Percentiles rank a stretch among this genome's conserved stretches.
Conservation (phyloP, 306 rosid species). For the Hylodesmum podocarpum region DNA sequence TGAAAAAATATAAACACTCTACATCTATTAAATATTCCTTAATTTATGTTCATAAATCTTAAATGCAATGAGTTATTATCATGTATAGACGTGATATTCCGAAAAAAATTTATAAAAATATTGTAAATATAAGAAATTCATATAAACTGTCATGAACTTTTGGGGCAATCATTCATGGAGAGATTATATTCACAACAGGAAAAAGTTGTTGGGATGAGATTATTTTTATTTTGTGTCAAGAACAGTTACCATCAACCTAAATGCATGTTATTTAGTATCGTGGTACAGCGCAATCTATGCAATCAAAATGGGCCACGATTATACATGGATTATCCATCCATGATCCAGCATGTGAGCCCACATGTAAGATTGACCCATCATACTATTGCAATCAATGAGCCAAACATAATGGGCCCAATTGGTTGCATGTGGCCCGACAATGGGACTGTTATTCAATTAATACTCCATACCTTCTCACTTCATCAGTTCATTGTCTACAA, state of each 20-base stretch:
- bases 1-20: too few relatives aligned
- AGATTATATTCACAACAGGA: neutral
- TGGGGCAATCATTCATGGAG: neutral
- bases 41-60: too few relatives aligned
- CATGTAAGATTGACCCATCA: slow-evolving; percentile 34
- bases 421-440: slow-evolving; percentile 11
- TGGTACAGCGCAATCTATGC: slow-evolving; percentile 40
- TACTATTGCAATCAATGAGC: slow-evolving; percentile 26
- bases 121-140: neutral
- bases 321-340: slow-evolving; percentile 22
- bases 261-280: neutral
- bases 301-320: slow-evolving; percentile 35
- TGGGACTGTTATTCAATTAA: slow-evolving; percentile 26
- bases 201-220: too few relatives aligned
- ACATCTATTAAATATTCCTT: too few relatives aligned
- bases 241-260: neutral
- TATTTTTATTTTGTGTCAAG: too few relatives aligned
- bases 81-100: too few relatives aligned
- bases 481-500: slow-evolving; percentile 1
- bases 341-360: slow-evolving; percentile 38
- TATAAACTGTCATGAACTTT: neutral
- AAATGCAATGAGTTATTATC: too few relatives aligned
- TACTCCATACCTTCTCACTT: slow-evolving; percentile 1
- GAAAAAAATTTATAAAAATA: neutral
- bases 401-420: slow-evolving; percentile 44